Evolutionary conservation across 83 land plant species (phyloP).

Genomic region (Picea mariana): DNA sequence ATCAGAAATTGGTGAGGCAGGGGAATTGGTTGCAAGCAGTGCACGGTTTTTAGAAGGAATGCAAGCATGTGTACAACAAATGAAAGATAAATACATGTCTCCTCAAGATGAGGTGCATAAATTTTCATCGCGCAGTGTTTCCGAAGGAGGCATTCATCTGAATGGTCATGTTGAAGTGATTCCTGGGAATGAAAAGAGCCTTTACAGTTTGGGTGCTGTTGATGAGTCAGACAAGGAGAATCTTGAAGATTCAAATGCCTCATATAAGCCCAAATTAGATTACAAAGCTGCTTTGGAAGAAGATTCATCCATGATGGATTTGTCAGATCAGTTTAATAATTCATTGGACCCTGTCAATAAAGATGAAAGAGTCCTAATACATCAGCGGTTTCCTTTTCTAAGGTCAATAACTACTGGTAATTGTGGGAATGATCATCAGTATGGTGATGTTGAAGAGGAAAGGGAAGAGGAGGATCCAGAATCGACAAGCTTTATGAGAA

Average conservation of each 20-base stretch:
- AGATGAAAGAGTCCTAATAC: conserved; percentile 2
- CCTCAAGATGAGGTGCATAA: neutral
- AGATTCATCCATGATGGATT: neutral
- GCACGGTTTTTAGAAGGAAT: conserved; percentile 12
- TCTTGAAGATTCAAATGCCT: neutral
- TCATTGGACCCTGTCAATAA: neutral
- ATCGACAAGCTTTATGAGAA: too few relatives aligned
- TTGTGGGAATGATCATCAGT: neutral
- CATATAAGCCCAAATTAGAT: neutral
- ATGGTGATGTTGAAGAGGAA: too few relatives aligned
- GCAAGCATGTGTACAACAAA: conserved; percentile 6
- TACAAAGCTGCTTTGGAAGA: neutral
- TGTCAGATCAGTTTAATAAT: neutral
- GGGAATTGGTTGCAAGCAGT: conserved; percentile 10
- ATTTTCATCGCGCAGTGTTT: neutral
- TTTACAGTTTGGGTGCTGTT: neutral
- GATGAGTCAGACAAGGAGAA: neutral
- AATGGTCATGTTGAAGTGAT: neutral
- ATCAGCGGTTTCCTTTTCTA: conserved; percentile 12
- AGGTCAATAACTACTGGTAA: neutral
- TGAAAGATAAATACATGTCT: conserved; percentile 5
- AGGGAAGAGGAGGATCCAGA: too few relatives aligned
- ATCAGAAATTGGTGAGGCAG: conserved; percentile 1
- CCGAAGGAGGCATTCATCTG: neutral
- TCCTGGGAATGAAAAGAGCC: neutral